A percentile compares a stretch with the other conserved stretches of the same genome.
These are phyloP conservation scores for Talaromyces marneffei DNA, from an alignment of 2,329 filamentous ascomycete species.

Conservation along the genomic window DNA sequence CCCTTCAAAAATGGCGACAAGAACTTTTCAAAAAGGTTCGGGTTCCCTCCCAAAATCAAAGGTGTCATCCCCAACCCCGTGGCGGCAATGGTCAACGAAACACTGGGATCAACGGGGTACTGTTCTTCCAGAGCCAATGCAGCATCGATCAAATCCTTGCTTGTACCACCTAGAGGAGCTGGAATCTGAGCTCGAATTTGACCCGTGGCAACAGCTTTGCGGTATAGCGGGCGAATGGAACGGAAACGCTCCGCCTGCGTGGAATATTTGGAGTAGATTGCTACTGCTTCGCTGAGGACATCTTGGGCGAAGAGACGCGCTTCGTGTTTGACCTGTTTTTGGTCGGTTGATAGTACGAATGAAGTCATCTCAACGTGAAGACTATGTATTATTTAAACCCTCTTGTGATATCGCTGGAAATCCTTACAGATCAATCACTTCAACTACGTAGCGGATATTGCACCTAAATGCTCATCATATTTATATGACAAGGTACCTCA, in stretches of 20 bases:
- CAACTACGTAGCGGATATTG: no score
- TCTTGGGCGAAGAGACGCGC: not conserved
- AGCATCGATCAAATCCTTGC: conserved; percentile 43
- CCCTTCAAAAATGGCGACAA: conserved; percentile 45
- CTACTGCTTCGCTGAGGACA: not conserved
- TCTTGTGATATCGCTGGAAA: no score
- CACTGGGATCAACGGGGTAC: conserved; percentile 47
- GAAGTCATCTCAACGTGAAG: not conserved
- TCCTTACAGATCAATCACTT: no score
- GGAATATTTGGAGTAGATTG: conserved; percentile 18
- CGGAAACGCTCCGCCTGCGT: conserved; percentile 41
- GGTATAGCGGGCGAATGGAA: conserved; percentile 45
- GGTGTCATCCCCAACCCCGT: conserved; percentile 51
- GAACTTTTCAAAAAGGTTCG: conserved; percentile 36
- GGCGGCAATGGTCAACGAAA: conserved; percentile 47
- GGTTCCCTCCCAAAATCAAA: conserved; percentile 42
- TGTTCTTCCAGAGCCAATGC: conserved; percentile 50
- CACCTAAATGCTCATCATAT: no score
- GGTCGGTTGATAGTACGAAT: not conserved
- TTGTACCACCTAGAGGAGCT: conserved; percentile 42
- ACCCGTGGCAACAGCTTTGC: conserved; percentile 39
- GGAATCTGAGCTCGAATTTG: conserved; percentile 47
- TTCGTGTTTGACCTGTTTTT: not conserved
- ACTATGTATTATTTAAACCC: not conserved
- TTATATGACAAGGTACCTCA: no score